Evolutionary conservation across 2,329 filamentous ascomycete species (phyloP), one percentile per base, ranked within the genome.

Genomic region (Colletotrichum higginsianum): DNA sequence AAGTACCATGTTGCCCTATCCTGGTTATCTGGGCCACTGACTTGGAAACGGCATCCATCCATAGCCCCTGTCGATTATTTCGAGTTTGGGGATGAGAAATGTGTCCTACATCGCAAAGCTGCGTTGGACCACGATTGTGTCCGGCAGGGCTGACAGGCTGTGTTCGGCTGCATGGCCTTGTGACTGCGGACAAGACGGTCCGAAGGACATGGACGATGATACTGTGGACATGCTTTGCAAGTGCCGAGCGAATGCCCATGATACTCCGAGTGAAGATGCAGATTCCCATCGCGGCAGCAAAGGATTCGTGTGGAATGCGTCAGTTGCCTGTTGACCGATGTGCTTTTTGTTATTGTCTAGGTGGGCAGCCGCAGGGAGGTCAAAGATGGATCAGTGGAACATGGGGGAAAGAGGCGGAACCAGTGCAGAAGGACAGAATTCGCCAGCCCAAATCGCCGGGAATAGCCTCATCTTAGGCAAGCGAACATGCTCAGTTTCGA

Each of bases 381-480:
- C 30, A 16, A 40, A 40, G 16, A 26, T 5, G 6, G 30, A 30
- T 7, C 9, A 21, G 47, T n/a, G 35, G 46, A 26, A 23, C 30
- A 23, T 9, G 30, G 4, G 60, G 18, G 6, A 52, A 35, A 12
- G 35, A 40, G 18, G 47, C 55, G n/a, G 55, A n/a, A 30, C 38
- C n/a, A 7, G 47, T 35, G 47, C 49, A 40, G n/a, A 55, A 55
- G 50, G 55, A 12, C 46, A 38, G 7, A n/a, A 30, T 21, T 26
- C 16, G 26, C 50, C 50, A 47, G 18, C 50, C 55, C n/a, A 26
- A 16, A 50, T 38, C 18, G 50, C 9, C 12, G 26, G 65, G 60
- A 72, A 72, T 64, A 44, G 47, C 69, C 23, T 69, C 65, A 50
- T 40, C n/a, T 35, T 61, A 18, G 21, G n/a, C 7, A 46, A 35